Evolutionary conservation across 2,329 filamentous ascomycete genomes (phyloP), one percentile per base, ranked within the genome.

Genomic region (Botrytis sinoallii): DNA sequence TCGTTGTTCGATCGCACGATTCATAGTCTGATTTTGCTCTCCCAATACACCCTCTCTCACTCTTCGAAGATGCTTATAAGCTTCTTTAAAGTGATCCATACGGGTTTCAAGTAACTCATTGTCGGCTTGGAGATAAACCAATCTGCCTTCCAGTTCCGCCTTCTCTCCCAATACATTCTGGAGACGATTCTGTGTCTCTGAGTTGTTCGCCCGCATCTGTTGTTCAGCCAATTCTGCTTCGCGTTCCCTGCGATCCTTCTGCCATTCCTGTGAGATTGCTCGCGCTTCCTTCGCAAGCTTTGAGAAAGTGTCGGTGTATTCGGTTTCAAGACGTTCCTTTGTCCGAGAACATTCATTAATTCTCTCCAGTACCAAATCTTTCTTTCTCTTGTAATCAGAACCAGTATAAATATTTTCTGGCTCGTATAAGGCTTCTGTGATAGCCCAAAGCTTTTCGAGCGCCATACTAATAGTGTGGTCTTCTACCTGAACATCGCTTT

Each of bases 241-340:
- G 7, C 0, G 2, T 8, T 61, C 59, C 8, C 9, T 16, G 9
- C 38, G 0, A 14, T 44, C 16, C 29, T 29, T 29, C 8, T 9
- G 6, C 61, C 61, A 64, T 16, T 64, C 29, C 22, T 40, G 4
- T 18, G 38, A 12, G 18, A 64, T 44, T 7, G 2, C 61, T 18
- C 10, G 4, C 16, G n/a, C 40, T 32, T 44, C 3, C 8, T 44
- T 64, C 5, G 16, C 9, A 32, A 64, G 38, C 4, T 29, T 29
- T 9, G 9, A 64, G 0, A 64, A 29, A 1, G n/a, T 29, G 40
- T 44, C 61, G 20, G 22, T 7, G 9, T 42, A 32, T 29, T 29
- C 61, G 12, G 1, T 42, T 2, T 29, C 40, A 1, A 44, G 38
- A 10, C 18, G n/a, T 22, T 29, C n/a, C n/a, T 64, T 44, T 14